Evolutionary conservation across 306 rosid species (phyloP).

Genomic region (Cucumis sativus): DNA sequence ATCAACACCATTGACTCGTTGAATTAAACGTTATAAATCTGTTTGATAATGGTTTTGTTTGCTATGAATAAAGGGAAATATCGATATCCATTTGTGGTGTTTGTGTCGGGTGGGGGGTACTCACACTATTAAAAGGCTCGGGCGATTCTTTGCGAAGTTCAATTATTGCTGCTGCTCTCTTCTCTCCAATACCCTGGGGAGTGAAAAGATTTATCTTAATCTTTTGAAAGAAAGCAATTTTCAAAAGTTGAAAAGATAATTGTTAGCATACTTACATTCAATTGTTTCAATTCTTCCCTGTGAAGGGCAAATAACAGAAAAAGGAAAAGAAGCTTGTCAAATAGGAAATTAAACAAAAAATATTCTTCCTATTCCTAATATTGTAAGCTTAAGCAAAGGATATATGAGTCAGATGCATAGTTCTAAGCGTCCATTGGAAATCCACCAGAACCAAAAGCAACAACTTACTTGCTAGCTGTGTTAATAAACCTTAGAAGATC

Average conservation of each 20-base stretch:
- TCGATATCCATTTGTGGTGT: neutral
- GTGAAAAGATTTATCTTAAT: neutral
- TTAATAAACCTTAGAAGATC: constrained; percentile 54
- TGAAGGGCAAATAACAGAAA: neutral
- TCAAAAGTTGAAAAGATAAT: neutral
- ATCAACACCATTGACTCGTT: constrained; percentile 3
- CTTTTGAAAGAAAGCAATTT: neutral
- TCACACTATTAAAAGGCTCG: constrained; percentile 66
- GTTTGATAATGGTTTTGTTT: neutral
- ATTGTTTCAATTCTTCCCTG: constrained; percentile 64
- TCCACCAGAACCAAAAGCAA: neutral
- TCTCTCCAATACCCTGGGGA: constrained; percentile 83
- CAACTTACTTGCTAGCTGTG: constrained; percentile 74
- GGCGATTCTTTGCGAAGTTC: constrained; percentile 66
- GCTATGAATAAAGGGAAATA: neutral
- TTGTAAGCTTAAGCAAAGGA: neutral
- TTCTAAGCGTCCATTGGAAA: neutral
- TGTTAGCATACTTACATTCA: constrained; percentile 35
- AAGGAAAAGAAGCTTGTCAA: neutral
- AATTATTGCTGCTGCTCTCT: constrained; percentile 59
- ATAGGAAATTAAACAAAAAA: neutral
- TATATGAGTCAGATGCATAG: neutral
- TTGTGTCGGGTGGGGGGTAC: neutral
- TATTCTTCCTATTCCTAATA: neutral
- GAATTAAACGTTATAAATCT: neutral